Conservation (phyloP, 495 filamentous ascomycete genomes). For the Massariosphaeria phaeospora region DNA sequence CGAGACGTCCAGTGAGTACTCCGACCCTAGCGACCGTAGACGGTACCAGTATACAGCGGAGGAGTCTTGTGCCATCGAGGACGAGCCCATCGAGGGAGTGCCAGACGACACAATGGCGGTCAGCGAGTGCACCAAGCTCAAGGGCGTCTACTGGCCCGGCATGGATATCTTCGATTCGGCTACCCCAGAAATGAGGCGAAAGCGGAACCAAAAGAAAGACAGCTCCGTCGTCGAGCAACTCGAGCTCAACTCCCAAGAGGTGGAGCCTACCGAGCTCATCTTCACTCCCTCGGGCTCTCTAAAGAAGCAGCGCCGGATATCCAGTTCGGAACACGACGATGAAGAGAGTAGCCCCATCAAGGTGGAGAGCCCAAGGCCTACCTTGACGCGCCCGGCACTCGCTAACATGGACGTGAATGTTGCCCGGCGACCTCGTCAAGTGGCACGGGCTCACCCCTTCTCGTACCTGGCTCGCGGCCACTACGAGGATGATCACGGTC, state of each 20-base stretch:
- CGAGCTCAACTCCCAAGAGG: conserved; percentile 58
- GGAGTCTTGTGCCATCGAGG: conserved; percentile 24
- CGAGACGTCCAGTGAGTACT: conserved; percentile 28
- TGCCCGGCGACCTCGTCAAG: conserved; percentile 17
- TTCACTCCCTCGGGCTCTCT: conserved; percentile 53
- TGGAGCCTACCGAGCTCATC: conserved; percentile 68
- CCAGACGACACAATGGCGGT: conserved; percentile 27
- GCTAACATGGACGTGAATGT: conserved; percentile 29
- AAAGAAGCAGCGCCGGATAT: conserved; percentile 55
- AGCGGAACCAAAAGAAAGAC: conserved; percentile 84
- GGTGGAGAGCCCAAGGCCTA: conserved; percentile 20
- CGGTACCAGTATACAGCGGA: conserved; percentile 14
- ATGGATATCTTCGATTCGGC: conserved; percentile 90
- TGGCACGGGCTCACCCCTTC: conserved; percentile 2
- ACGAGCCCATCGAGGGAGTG: conserved; percentile 26
- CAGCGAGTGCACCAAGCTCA: conserved; percentile 52
- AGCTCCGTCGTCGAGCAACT: conserved; percentile 63
- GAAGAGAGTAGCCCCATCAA: conserved; percentile 34
- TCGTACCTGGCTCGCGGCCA: conserved; percentile 1
- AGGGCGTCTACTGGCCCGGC: conserved; percentile 73
- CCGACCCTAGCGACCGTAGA: conserved; percentile 25
- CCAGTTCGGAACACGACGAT: conserved; percentile 40
- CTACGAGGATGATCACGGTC: conserved; percentile 20
- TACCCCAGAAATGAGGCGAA: conserved; percentile 66
- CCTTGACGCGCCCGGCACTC: conserved; percentile 24